These are phyloP conservation scores for Cinchona pubescens DNA, from an alignment of 257 asterid species.

Conservation along the genomic window DNA sequence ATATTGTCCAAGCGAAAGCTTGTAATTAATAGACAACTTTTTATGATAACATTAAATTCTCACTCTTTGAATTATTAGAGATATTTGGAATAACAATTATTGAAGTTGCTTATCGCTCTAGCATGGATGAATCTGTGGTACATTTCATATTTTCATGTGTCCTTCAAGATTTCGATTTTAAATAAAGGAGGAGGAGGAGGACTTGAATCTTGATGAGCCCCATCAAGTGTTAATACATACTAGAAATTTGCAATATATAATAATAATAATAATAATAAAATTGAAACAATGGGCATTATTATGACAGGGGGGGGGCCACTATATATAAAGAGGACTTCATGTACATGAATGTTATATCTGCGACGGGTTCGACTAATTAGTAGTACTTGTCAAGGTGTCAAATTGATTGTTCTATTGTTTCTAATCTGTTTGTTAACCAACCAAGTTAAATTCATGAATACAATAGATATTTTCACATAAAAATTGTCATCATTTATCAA, in stretches of 20 bases:
- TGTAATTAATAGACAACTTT: too few relatives aligned
- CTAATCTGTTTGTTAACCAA: background rate
- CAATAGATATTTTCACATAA: background rate
- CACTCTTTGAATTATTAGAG: background rate
- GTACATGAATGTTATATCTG: background rate
- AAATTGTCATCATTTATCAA: too few relatives aligned
- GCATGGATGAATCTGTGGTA: background rate
- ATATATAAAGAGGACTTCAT: background rate
- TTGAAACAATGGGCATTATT: background rate
- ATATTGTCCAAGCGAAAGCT: too few relatives aligned
- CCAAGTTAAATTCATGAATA: background rate
- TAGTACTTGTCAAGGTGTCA: background rate
- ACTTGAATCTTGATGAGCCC: background rate
- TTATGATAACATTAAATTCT: background rate
- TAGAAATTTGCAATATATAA: background rate
- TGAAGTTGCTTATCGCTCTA: too few relatives aligned
- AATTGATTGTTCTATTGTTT: background rate
- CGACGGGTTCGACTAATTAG: background rate
- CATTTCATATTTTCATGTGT: background rate
- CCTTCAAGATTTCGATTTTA: background rate
- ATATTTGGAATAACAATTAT: too few relatives aligned
- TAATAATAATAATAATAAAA: too few relatives aligned
- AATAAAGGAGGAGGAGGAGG: too few relatives aligned
- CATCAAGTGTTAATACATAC: background rate
- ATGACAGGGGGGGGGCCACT: background rate